phyloP scores from a whole-genome alignment of 345 rosid species.

The Populus simonii region DNA sequence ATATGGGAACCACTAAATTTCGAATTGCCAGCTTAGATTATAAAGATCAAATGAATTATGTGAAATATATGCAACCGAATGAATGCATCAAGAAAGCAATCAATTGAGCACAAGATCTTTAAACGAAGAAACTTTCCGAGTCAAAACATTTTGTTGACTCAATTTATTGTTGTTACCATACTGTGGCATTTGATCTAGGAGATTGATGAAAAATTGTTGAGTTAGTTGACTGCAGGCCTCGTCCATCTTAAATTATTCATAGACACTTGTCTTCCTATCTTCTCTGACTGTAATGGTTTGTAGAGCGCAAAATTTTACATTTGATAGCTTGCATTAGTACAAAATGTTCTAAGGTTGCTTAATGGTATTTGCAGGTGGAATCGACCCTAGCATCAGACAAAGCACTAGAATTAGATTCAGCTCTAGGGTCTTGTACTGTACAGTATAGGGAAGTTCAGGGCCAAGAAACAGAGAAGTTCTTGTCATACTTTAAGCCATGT shows the following conservation, averaged over 20 bases:
- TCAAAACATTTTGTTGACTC: neutral
- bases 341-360: conserved; percentile 12
- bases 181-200: neutral
- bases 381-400: conserved; percentile 61
- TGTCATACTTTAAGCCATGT: conserved; percentile 85
- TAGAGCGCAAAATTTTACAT: neutral
- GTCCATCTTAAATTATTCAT: neutral
- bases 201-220: neutral
- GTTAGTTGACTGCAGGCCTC: neutral
- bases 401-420: conserved; percentile 74
- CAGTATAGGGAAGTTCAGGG: conserved; percentile 91
- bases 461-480: conserved; percentile 70
- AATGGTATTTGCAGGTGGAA: conserved; percentile 53
- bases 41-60: neutral
- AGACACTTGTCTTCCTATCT: neutral
- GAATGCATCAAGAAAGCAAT: neutral
- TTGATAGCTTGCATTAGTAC: conserved; percentile 3
- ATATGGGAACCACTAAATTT: no score
- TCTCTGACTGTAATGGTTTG: neutral
- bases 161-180: neutral
- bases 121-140: no score
- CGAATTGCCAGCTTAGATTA: no score
- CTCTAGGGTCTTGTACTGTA: conserved; percentile 72
- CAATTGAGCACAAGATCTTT: neutral
- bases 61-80: neutral